Base-by-base conservation (phyloP, 371 early-diverging fungal species). In the Lichtheimia ramosa region DNA sequence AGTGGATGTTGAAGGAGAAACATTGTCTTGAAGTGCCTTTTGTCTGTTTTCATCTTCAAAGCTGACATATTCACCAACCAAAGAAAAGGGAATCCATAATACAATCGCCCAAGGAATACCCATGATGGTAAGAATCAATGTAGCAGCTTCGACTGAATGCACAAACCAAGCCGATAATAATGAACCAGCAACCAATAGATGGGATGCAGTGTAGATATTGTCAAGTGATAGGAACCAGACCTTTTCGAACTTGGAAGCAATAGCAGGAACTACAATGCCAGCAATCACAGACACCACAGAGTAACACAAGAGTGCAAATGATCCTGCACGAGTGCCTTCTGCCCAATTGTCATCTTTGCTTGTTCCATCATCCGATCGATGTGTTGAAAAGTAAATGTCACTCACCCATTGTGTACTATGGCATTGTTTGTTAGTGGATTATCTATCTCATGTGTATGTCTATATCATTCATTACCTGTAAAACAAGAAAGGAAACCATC, bases 51-150 rank as follows among this genome's bases (percentile, higher is more conserved):
- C 62, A 28, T 66, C 58, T 21, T 66, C 62, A 24, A 51, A 56
- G 56, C 48, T 68, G 50, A 88, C 68, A 56, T 71, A 82, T 64
- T 88, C 86, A 8, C 88, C 89, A 3, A 90, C 69, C 48, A 90
- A 73, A 2, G 88, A 75, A 68, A 88, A 88, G 3, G 91, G 91
- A 15, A 86, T 76, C 89, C 89, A 90, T 58, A 80, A 61, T n/a
- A 77, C 75, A 2, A 84, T 70, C 1, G 82, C 88, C 89, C 89
- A 90, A 0, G 86, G 72, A 6, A 88, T 72, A 25, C 89, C 89
- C 48, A 77, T 64, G 2, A 74, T 39, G 3, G 85, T 79, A 48
- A 89, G 71, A 14, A 88, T 58, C 0, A 62, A 54, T 0, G 82
- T 83, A 3, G 88, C 85, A 2, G 68, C 66, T 25, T 52, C 51